A percentile compares a stretch with the other conserved stretches of the same genome.
Evolutionary conservation across 2,329 filamentous ascomycete genomes (phyloP).

Genomic region (Elsinoe necatrix): DNA sequence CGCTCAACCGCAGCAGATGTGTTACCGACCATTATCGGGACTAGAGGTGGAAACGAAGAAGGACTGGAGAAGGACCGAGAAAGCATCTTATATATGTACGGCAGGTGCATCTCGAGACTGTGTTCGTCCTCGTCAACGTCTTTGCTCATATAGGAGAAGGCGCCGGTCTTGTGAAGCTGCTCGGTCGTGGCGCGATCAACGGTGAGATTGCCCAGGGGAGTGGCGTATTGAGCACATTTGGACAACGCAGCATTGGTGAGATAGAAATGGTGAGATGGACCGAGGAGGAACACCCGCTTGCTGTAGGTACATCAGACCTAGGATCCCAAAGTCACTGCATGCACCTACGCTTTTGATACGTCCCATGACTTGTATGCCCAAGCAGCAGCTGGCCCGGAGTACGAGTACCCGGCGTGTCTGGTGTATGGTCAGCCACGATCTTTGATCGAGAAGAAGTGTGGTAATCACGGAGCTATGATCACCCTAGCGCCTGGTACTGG

Average conservation of each 20-base stretch:
- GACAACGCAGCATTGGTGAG: slow-evolving; percentile 71
- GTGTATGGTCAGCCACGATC: background rate
- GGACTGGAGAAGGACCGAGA: slow-evolving; percentile 37
- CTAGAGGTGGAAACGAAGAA: slow-evolving; percentile 60
- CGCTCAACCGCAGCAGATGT: slow-evolving; percentile 60
- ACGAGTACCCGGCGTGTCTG: slow-evolving; percentile 88
- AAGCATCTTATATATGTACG: slow-evolving; percentile 78
- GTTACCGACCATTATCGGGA: slow-evolving; percentile 79
- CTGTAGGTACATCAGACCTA: slow-evolving; percentile 30
- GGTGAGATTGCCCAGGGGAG: slow-evolving; percentile 61
- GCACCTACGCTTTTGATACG: slow-evolving; percentile 56
- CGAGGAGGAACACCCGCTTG: slow-evolving; percentile 85
- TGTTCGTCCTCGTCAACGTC: slow-evolving; percentile 73
- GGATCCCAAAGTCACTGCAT: background rate
- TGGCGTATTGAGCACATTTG: slow-evolving; percentile 60
- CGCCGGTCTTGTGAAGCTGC: slow-evolving; percentile 44
- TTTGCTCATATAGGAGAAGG: slow-evolving; percentile 57
- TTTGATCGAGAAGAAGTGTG: background rate
- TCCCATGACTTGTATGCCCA: slow-evolving; percentile 92
- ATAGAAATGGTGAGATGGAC: slow-evolving; percentile 83
- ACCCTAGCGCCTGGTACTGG: slow-evolving; percentile 69
- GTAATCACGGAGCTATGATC: slow-evolving; percentile 77
- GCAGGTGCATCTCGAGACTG: slow-evolving; percentile 92
- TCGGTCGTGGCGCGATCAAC: slow-evolving; percentile 54
- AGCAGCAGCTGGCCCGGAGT: slow-evolving; percentile 84